A percentile compares a stretch with the other conserved stretches of the same genome.
phyloP scores from a whole-genome alignment of 352 stramenopile species.

The Phytophthora hybrid region DNA sequence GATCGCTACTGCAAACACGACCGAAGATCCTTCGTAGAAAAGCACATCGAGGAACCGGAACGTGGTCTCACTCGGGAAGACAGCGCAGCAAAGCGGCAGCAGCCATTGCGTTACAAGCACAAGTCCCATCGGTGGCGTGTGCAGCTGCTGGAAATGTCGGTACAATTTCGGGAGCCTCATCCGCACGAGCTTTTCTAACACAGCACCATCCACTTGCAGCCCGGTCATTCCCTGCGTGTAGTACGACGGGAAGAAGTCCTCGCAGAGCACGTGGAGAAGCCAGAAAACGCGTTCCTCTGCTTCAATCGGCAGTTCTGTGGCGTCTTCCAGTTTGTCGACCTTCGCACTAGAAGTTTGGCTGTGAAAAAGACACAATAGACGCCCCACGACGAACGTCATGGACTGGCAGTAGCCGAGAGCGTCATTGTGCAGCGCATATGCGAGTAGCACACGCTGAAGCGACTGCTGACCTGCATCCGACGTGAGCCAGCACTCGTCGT shows the following conservation, averaged over 20 bases:
- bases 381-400: slow-evolving; percentile 90
- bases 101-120: slow-evolving; percentile 77
- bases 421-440: slow-evolving; percentile 84
- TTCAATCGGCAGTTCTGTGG: slow-evolving; percentile 6
- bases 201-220: slow-evolving; percentile 61
- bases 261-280: slow-evolving; percentile 62
- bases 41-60: slow-evolving; percentile 73
- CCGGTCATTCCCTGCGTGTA: slow-evolving; percentile 74
- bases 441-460: slow-evolving; percentile 75
- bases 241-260: slow-evolving; percentile 67
- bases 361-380: slow-evolving; percentile 72
- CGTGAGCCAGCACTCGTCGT: slow-evolving; percentile 71
- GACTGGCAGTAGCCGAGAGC: slow-evolving; percentile 90
- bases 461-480: slow-evolving; percentile 47
- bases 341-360: neutral
- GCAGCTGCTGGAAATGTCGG: slow-evolving; percentile 65
- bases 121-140: slow-evolving; percentile 61
- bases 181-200: slow-evolving; percentile 62
- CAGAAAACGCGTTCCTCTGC: slow-evolving; percentile 69
- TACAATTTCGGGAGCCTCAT: slow-evolving; percentile 61
- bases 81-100: slow-evolving; percentile 67
- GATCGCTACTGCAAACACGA: slow-evolving; percentile 66
- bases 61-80: slow-evolving; percentile 71
- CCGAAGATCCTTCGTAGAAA: slow-evolving; percentile 58
- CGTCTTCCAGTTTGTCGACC: neutral